Evolutionary conservation across 495 filamentous ascomycete species (phyloP), one percentile per base, ranked within the genome.

Genomic region (Alectoria sarmentosa): DNA sequence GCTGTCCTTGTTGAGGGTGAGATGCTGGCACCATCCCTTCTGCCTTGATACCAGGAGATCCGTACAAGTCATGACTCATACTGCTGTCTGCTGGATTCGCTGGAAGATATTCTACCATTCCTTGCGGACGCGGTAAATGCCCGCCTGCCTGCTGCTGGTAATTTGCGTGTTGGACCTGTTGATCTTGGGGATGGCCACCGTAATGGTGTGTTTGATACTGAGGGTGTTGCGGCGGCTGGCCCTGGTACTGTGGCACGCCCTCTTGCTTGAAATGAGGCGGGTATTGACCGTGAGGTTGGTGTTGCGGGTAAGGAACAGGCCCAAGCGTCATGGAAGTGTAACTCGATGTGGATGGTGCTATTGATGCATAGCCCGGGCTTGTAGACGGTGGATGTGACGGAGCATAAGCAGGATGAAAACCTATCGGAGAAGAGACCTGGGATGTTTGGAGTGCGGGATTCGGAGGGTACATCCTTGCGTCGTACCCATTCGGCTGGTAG

Each of bases 301-400:
- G 63, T 32, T 59, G 55, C 15, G 56, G 63, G 42, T 60, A 60
- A 17, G 46, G 37, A 19, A 60, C 63, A 42, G 49, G 62, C 10
- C 61, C 61, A 64, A 64, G 41, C 19, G 63, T 42, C 30, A 55
- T 34, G 21, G 61, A 36, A 38, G 54, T 32, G 54, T 67, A 64
- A 8, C n/a, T 34, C 36, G 69, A 26, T 26, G 62, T 48, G 32
- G 65, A 65, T 1, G 58, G 55, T 23, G 63, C 54, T 64, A 70
- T 57, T 23, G 67, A 57, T 39, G 65, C 38, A 52, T 48, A 67
- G 21, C 60, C 65, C 26, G 56, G 42, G 32, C 65, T 44, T 37
- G 66, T 32, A 42, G 63, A 39, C 19, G 61, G 66, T 39, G 63
- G 67, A 60, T 66, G 63, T 36, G 63, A 54, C 26, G 67, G 63